Conservation (phyloP, 805 yeast genomes). For the Scheffersomyces spartinae region DNA sequence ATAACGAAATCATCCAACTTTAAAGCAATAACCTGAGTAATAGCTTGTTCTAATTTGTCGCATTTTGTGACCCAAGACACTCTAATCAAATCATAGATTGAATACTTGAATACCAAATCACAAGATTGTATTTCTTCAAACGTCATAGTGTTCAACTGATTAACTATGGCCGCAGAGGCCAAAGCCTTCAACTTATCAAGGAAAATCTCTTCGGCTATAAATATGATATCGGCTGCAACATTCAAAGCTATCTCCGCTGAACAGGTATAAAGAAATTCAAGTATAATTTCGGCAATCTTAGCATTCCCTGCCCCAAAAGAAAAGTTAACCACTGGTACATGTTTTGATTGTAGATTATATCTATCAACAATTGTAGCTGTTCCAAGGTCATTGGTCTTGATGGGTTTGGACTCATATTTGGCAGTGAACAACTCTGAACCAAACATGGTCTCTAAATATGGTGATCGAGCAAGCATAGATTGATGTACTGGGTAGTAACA, state of each 20-base stretch:
- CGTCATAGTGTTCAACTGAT: slow-evolving; percentile 10
- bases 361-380: slow-evolving; percentile 2
- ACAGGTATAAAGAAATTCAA: slow-evolving; percentile 52
- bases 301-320: slow-evolving; percentile 11
- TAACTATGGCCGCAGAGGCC: slow-evolving; percentile 42
- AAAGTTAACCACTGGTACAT: slow-evolving; percentile 18
- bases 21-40: slow-evolving; percentile 46
- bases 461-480: slow-evolving; percentile 47
- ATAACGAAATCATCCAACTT: slow-evolving; percentile 26
- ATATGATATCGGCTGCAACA: slow-evolving; percentile 43
- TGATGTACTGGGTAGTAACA: slow-evolving; percentile 52
- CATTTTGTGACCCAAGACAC: slow-evolving; percentile 60
- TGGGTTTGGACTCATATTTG: slow-evolving; percentile 1
- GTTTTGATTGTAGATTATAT: slow-evolving; percentile 2
- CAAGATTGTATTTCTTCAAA: slow-evolving; percentile 8
- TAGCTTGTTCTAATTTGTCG: slow-evolving; percentile 52
- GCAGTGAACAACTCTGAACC: slow-evolving; percentile 8
- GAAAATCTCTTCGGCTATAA: slow-evolving; percentile 46
- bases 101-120: slow-evolving; percentile 13
- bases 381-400: slow-evolving; percentile 3
- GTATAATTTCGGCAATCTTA: slow-evolving; percentile 36
- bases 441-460: slow-evolving; percentile 55
- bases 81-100: slow-evolving; percentile 45
- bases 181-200: slow-evolving; percentile 55
- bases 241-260: slow-evolving; percentile 38